Conservation (phyloP, 768 basidiomycete species). For the Lactifluus subvellereus region DNA sequence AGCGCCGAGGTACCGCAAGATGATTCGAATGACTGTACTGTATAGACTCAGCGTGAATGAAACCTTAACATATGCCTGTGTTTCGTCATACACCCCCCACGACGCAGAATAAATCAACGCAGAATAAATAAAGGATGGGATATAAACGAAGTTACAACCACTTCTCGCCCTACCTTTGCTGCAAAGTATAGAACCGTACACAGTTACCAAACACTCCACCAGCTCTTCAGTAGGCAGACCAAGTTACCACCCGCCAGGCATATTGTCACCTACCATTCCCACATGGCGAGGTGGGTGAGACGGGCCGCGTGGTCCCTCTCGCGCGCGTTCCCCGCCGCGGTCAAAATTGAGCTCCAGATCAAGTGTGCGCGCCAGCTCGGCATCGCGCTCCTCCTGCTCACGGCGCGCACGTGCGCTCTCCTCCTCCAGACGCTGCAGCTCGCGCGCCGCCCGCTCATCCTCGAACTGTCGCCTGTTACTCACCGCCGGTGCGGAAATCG, state of each 20-base stretch:
- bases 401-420: slow-evolving; percentile 7
- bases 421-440: slow-evolving; percentile 19
- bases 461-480: neutral
- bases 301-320: neutral
- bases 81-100: too few relatives aligned
- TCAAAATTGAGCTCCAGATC: slow-evolving; percentile 22
- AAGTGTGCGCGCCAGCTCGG: slow-evolving; percentile 22
- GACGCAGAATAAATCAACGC: too few relatives aligned
- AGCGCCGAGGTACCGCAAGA: too few relatives aligned
- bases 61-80: too few relatives aligned
- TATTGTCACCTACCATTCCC: neutral
- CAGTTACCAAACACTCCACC: neutral
- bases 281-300: neutral
- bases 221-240: neutral
- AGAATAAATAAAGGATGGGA: too few relatives aligned
- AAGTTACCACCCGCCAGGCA: slow-evolving; percentile 1
- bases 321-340: neutral
- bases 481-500: neutral
- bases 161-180: too few relatives aligned
- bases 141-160: too few relatives aligned
- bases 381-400: slow-evolving; percentile 24
- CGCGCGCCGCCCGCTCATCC: slow-evolving; percentile 13
- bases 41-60: too few relatives aligned
- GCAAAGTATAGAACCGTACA: too few relatives aligned
- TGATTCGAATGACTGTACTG: too few relatives aligned